Evolutionary conservation across 176 grass and related monocot genomes (phyloP), one percentile per base, ranked within the genome.

Genomic region (Chloris gayana): DNA sequence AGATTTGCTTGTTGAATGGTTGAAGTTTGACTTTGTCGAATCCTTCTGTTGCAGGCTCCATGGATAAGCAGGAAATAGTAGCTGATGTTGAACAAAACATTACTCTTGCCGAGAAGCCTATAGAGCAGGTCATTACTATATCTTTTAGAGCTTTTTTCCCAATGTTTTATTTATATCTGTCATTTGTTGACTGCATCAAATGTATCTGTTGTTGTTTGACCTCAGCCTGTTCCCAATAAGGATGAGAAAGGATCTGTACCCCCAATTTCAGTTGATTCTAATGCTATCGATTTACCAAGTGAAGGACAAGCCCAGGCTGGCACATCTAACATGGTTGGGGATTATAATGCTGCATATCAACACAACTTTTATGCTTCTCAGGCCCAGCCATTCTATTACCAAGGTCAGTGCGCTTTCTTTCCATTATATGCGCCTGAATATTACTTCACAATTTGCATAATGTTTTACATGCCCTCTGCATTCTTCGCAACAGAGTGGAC

Each of bases 331-430:
- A 61, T 87, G 69, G 71, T 63, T 60, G 78, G 39, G 21, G 88
- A 64, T 3, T 64, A 80, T 33, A 86, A 80, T 77, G 51, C 65
- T 63, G 70, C 29, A 32, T 72, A 84, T 84, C 72, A 47, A 33
- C 82, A 85, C 59, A 85, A 81, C 77, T 25, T 74, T 6, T 94
- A 91, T 69, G 53, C 91, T 21, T 84, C 88, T 83, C 91, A 90
- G 66, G 75, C 85, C 69, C 88, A 94, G 7, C 80, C 83, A 53
- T 93, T 93, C 79, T 88, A 85, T 69, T 94, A 86, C 73, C 85
- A 85, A 86, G 91, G 91, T 94, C 38, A 94, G 88, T 19, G 42
- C 24, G 37, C 60, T 7, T n/a, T n/a, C n/a, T n/a, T n/a, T n/a
- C n/a, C n/a, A n/a, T n/a, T 81, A 29, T 59, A 63, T 41, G 50